phyloP scores from a whole-genome alignment of 2,329 filamentous ascomycete species.

The Zymoseptoria ardabiliae region DNA sequence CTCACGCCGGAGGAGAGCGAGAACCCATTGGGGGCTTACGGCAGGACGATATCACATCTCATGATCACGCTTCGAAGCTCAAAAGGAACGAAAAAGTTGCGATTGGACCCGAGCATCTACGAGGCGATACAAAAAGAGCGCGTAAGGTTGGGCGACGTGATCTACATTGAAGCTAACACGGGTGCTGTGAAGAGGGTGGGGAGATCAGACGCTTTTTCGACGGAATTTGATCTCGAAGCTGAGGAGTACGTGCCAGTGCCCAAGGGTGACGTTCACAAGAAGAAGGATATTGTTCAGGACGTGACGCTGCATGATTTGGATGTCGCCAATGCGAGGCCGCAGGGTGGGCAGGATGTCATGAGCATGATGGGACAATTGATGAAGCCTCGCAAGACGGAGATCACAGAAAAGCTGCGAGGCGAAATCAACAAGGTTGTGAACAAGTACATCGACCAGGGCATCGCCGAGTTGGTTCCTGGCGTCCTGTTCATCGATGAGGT shows the following conservation, averaged over 20 bases:
- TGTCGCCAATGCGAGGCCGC: slow-evolving; percentile 87
- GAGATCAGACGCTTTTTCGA: slow-evolving; percentile 91
- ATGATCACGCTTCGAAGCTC: slow-evolving; percentile 92
- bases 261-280: slow-evolving; percentile 99
- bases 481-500: slow-evolving; percentile 99
- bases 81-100: slow-evolving; percentile 94
- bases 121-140: slow-evolving; percentile 98
- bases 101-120: slow-evolving; percentile 95
- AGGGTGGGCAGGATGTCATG: slow-evolving; percentile 98
- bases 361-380: slow-evolving; percentile 99
- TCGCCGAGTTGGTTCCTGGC: slow-evolving; percentile 94
- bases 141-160: slow-evolving; percentile 90
- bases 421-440: slow-evolving; percentile 99
- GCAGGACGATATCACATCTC: slow-evolving; percentile 93
- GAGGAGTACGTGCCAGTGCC: slow-evolving; percentile 98
- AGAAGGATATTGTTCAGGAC: slow-evolving; percentile 99
- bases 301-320: slow-evolving; percentile 96
- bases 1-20: slow-evolving; percentile 96
- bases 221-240: slow-evolving; percentile 95
- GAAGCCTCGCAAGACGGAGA: slow-evolving; percentile 99
- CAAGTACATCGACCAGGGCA: slow-evolving; percentile 97
- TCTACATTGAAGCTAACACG: slow-evolving; percentile 99
- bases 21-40: slow-evolving; percentile 93
- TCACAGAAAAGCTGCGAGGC: slow-evolving; percentile 88
- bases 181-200: slow-evolving; percentile 96